Evolutionary conservation across 169 alveolate species (phyloP).

Genomic region (Condylostoma magnum): DNA sequence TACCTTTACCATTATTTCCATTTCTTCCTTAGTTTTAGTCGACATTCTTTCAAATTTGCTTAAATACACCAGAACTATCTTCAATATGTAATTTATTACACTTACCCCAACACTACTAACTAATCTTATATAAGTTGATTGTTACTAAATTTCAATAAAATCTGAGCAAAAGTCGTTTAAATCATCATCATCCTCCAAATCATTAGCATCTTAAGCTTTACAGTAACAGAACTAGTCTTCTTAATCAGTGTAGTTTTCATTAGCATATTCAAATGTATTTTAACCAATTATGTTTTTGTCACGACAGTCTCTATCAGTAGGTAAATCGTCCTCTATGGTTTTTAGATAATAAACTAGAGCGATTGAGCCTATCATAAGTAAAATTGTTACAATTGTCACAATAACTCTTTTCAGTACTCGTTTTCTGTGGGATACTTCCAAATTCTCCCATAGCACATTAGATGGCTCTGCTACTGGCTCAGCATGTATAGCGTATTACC

Average conservation of each 20-base stretch:
- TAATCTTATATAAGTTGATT: not conserved
- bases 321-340: not conserved
- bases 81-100: slow-evolving; percentile 23
- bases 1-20: slow-evolving; percentile 26
- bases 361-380: slow-evolving; percentile 23
- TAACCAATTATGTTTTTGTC: not conserved
- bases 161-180: slow-evolving; percentile 2
- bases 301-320: not conserved
- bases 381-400: not conserved
- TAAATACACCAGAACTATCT: not conserved
- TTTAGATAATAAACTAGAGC: slow-evolving; percentile 23
- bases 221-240: slow-evolving; percentile 32
- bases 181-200: slow-evolving; percentile 13
- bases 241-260: not conserved
- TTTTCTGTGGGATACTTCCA: slow-evolving; percentile 34
- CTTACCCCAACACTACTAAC: not conserved
- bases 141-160: not conserved
- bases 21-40: slow-evolving; percentile 8
- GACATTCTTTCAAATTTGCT: slow-evolving; percentile 35
- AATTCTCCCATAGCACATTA: slow-evolving; percentile 46
- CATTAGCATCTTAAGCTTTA: slow-evolving; percentile 1
- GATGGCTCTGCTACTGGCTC: slow-evolving; percentile 38
- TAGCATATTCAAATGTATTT: not conserved
- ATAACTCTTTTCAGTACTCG: slow-evolving; percentile 23
- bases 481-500: not conserved